A percentile compares a stretch with the other conserved stretches of the same genome.
phyloP scores from a whole-genome alignment of 1,284 basidiomycete species.

The Heterobasidion parviporum region DNA sequence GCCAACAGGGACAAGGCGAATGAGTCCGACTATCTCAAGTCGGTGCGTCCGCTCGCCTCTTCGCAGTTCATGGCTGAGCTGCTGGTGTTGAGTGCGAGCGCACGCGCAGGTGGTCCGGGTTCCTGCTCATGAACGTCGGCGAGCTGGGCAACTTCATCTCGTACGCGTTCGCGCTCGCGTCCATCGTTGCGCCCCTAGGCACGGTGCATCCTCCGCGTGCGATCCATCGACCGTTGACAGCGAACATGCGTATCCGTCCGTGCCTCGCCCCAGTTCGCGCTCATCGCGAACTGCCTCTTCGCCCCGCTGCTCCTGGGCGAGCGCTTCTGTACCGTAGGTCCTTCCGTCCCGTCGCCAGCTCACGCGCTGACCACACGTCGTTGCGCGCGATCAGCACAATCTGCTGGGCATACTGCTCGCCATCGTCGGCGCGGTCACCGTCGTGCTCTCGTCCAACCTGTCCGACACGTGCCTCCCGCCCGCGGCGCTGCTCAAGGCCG shows the following conservation, averaged over 20 bases:
- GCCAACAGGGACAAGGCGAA: constrained; percentile 11
- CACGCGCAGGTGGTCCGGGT: constrained; percentile 76
- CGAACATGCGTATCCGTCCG: constrained; percentile 4
- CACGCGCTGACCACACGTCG: not conserved
- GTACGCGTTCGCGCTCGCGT: constrained; percentile 86
- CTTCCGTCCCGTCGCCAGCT: not conserved
- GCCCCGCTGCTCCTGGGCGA: constrained; percentile 85
- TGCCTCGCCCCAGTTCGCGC: constrained; percentile 52
- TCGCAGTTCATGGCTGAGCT: not conserved
- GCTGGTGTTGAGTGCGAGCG: constrained; percentile 3
- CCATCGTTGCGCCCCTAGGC: constrained; percentile 91
- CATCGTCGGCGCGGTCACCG: constrained; percentile 80
- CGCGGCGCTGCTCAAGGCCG: constrained; percentile 59
- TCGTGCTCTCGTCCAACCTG: constrained; percentile 78
- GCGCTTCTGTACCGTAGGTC: constrained; percentile 61
- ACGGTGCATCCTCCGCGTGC: constrained; percentile 49
- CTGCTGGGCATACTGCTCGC: constrained; percentile 83
- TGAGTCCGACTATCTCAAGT: constrained; percentile 70
- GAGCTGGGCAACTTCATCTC: constrained; percentile 90
- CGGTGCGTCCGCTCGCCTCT: constrained; percentile 31
- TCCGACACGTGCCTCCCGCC: constrained; percentile 67
- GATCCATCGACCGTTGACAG: not conserved
- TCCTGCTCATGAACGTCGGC: constrained; percentile 85
- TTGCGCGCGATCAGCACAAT: constrained; percentile 44
- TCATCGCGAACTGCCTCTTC: constrained; percentile 93